Evolutionary conservation across 345 rosid genomes (phyloP).

Genomic region (Hibiscus tridactylites): DNA sequence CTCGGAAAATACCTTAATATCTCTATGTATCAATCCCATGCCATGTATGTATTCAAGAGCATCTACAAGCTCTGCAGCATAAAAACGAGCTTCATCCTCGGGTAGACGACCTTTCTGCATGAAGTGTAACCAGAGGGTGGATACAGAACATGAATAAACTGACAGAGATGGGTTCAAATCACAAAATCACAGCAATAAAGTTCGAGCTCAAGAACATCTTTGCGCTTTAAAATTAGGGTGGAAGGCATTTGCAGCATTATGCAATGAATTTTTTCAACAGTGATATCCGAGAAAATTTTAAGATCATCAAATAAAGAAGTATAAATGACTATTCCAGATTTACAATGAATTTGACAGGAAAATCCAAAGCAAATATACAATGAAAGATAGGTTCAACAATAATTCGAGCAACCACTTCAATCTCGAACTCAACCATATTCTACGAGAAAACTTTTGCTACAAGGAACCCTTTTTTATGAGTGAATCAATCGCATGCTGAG

Average conservation of each 20-base stretch:
- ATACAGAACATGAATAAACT: neutral
- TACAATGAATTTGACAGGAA: neutral
- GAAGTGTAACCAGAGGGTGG: conserved; percentile 6
- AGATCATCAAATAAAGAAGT: neutral
- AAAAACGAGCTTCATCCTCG: conserved; percentile 89
- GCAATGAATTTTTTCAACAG: neutral
- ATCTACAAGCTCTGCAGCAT: conserved; percentile 86
- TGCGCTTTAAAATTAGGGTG: neutral
- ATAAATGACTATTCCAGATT: neutral
- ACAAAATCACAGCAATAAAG: no score
- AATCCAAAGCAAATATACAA: neutral
- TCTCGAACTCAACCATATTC: neutral
- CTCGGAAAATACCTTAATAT: conserved; percentile 63
- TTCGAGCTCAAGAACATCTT: no score
- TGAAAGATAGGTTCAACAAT: neutral
- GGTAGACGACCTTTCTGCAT: conserved; percentile 64
- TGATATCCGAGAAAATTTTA: neutral
- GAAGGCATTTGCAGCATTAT: neutral
- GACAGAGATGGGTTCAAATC: no score
- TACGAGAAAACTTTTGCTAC: neutral
- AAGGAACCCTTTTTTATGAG: neutral
- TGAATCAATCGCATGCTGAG: neutral
- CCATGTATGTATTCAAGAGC: conserved; percentile 91
- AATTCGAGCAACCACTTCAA: neutral
- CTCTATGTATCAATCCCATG: conserved; percentile 94